Evolutionary conservation across 2,329 filamentous ascomycete genomes (phyloP), one percentile per base, ranked within the genome.

Genomic region (Trichoderma arundinaceum): DNA sequence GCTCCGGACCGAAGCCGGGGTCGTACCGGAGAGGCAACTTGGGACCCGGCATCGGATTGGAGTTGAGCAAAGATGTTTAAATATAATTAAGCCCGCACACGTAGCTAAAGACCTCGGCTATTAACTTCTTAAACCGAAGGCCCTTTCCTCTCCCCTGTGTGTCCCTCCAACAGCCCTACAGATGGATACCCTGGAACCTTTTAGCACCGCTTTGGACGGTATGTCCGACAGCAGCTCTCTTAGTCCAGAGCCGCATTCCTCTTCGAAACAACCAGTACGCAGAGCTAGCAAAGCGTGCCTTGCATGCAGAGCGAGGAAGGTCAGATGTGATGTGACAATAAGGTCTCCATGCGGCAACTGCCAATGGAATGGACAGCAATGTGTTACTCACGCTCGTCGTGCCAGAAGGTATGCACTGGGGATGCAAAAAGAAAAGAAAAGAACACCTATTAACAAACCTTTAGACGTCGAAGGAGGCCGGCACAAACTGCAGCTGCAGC

Each of bases 271-370:
- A 38, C 60, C 60, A 7, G 60, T 63, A 2, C 60, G 60, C 13
- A 63, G 60, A 28, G 60, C 60, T 35, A 63, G 60, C 39, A 63
- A 63, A n/a, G 60, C 60, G 6, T 63, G 60, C 13, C 39, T 63
- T 10, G 60, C 60, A 46, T 63, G 60, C 32, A 53, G 60, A 17
- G 60, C 60, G 5, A 53, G 60, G 39, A 63, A 63, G 39, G 60
- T 63, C 39, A 63, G 60, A 54, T 63, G 60, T 5, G 60, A 63
- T 28, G 60, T 63, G 28, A 63, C 60, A 1, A 28, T 63, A 39
- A 32, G 60, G 19, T 63, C 60, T 7, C 60, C 60, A 9, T 63
- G 60, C n/a, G 60, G 60, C 28, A 63, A 63, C 17, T 63, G 60
- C 1, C 60, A 63, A 32, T 63, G 60, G 60, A 63, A 63, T 13